These are phyloP conservation scores for Gaeumannomyces tritici DNA, from an alignment of 2,329 filamentous ascomycete species.

Conservation along the genomic window DNA sequence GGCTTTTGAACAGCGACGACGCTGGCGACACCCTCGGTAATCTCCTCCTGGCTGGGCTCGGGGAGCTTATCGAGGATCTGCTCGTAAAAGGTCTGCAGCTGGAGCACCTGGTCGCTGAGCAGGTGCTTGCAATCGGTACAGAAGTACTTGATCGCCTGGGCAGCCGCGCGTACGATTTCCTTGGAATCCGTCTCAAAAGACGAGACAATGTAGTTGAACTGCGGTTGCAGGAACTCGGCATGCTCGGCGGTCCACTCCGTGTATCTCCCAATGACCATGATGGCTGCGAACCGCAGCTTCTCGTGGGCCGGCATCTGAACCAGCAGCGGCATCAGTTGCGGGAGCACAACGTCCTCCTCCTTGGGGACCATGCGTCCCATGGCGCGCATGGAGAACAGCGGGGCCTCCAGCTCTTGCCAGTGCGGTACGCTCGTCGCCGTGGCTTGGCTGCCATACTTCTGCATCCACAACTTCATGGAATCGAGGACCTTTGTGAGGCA, in stretches of 20 bases:
- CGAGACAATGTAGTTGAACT: conserved; percentile 91
- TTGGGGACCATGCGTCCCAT: conserved; percentile 94
- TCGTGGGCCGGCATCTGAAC: conserved; percentile 93
- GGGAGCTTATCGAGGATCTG: conserved; percentile 81
- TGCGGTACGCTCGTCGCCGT: conserved; percentile 70
- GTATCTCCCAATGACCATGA: conserved; percentile 94
- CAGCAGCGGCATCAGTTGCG: conserved; percentile 85
- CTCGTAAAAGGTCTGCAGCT: conserved; percentile 88
- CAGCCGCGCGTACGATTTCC: conserved; percentile 85
- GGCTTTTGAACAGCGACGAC: conserved; percentile 81
- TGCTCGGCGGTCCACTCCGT: conserved; percentile 97
- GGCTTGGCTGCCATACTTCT: conserved; percentile 68
- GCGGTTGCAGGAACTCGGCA: conserved; percentile 81
- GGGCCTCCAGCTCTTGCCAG: conserved; percentile 94
- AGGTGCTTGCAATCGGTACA: conserved; percentile 89
- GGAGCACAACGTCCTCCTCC: conserved; percentile 78
- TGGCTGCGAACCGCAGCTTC: conserved; percentile 96
- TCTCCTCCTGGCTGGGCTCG: conserved; percentile 80
- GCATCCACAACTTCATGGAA: conserved; percentile 81
- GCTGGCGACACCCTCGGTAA: conserved; percentile 89
- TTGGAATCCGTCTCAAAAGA: conserved; percentile 83
- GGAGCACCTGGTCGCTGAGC: conserved; percentile 70
- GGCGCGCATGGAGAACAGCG: conserved; percentile 87
- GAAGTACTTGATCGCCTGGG: conserved; percentile 92
- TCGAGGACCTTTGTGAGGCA: conserved; percentile 84